phyloP scores from a whole-genome alignment of 1,284 basidiomycete genomes.

The Amylostereum chailletii region DNA sequence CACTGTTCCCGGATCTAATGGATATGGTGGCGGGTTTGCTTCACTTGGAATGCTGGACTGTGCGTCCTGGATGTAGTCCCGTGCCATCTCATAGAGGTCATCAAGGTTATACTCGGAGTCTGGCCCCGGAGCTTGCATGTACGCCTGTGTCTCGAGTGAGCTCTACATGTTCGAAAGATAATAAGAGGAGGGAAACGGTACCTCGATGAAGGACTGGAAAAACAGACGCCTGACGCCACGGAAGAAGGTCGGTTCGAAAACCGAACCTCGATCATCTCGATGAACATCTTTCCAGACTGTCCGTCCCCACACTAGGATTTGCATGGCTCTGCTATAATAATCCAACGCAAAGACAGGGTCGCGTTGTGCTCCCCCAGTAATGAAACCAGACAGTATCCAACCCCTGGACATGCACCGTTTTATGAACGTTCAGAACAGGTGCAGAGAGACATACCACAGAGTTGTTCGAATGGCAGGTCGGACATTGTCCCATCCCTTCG shows the following conservation, averaged over 20 bases:
- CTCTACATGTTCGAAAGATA: neutral
- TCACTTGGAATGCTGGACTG: slow-evolving; percentile 8
- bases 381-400: slow-evolving; percentile 29
- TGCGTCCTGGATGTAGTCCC: slow-evolving; percentile 20
- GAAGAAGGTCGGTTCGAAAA: slow-evolving; percentile 25
- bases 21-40: slow-evolving; percentile 1
- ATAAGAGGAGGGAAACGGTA: slow-evolving; percentile 9
- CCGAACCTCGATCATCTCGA: slow-evolving; percentile 18
- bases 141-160: slow-evolving; percentile 6
- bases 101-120: slow-evolving; percentile 16
- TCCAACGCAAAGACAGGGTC: slow-evolving; percentile 13
- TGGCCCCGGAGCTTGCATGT: slow-evolving; percentile 5
- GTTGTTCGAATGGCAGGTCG: slow-evolving; percentile 29
- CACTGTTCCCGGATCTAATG: slow-evolving; percentile 18
- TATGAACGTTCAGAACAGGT: neutral
- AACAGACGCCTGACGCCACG: slow-evolving; percentile 23
- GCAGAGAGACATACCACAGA: slow-evolving; percentile 23
- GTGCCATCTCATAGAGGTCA: slow-evolving; percentile 19
- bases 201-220: slow-evolving; percentile 23
- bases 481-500: slow-evolving; percentile 28
- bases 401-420: slow-evolving; percentile 12
- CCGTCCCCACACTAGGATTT: slow-evolving; percentile 32
- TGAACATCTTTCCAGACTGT: slow-evolving; percentile 25
- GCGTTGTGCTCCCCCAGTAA: slow-evolving; percentile 20
- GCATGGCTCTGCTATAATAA: slow-evolving; percentile 19